Evolutionary conservation across 2,329 filamentous ascomycete genomes (phyloP), one percentile per base, ranked within the genome.

Genomic region (Monosporascus sp.): DNA sequence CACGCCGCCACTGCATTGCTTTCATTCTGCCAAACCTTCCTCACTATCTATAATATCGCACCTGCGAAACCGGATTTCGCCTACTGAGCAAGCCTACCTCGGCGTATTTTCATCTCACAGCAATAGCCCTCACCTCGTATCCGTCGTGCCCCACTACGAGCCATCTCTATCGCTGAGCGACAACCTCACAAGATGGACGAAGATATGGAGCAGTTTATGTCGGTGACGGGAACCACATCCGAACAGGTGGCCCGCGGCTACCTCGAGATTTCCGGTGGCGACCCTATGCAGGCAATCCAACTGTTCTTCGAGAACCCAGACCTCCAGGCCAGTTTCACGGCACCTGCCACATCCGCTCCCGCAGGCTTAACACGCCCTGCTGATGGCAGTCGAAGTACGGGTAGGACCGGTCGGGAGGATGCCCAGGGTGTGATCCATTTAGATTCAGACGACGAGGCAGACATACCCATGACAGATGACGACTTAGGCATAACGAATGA

Each of bases 241-340:
- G 80, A 86, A 28, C 79, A 86, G 60, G 84, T 92, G 58, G 94
- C 93, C 31, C 82, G 84, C 57, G 87, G 89, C 61, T 96, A 95
- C 71, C 81, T 97, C 48, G 82, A 88, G 63, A 81, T 99, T 67
- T 86, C 91, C n/a, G 88, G 90, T 62, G 86, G 86, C 64, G 87
- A 96, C 67, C 77, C 93, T 50, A 85, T 91, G 70, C 88, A 93
- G 65, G 94, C 94, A 26, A 86, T 97, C 63, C 85, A 90, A 65
- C 84, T 97, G 14, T 99, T 86, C 74, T 97, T 91, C 70, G 91
- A 95, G 66, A 94, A 88, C 68, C 89, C 88, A 44, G 91, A 93
- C 48, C 82, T 87, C 57, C 83, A 79, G 60, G 73, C 73, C 44
- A 72, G 71, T 53, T 70, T 81, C 54, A 66, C 72, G 49, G 67